These are phyloP conservation scores for Hymenoscyphus albidus DNA, from an alignment of 2,329 filamentous ascomycete species.

Conservation along the genomic window DNA sequence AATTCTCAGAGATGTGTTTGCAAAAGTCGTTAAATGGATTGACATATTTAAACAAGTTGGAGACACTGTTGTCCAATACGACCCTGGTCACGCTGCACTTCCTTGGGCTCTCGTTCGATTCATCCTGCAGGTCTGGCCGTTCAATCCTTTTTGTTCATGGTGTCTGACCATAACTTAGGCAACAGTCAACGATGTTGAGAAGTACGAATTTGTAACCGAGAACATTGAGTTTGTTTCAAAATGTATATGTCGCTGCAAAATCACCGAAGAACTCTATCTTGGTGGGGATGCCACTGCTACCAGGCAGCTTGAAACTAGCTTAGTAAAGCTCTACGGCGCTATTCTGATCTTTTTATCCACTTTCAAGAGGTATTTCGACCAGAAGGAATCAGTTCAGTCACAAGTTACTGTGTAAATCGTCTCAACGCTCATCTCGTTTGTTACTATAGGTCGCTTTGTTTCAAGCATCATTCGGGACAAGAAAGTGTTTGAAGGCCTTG, in stretches of 20 bases:
- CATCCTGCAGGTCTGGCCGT: background rate
- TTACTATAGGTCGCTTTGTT: background rate
- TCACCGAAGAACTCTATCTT: background rate
- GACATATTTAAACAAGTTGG: background rate
- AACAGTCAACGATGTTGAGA: background rate
- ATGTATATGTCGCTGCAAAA: conserved; percentile 2
- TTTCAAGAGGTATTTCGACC: background rate
- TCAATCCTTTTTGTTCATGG: background rate
- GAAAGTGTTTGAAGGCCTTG: background rate
- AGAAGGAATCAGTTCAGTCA: background rate
- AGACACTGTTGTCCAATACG: background rate
- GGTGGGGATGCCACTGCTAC: background rate
- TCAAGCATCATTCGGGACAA: background rate
- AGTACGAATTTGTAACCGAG: background rate
- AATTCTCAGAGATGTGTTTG: conserved; percentile 9
- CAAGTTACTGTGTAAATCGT: background rate
- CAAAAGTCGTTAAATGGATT: background rate
- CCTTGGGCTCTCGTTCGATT: background rate
- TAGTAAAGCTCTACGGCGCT: background rate
- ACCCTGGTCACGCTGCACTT: background rate
- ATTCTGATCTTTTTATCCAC: background rate
- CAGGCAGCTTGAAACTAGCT: background rate
- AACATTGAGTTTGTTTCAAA: background rate
- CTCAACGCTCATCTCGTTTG: background rate
- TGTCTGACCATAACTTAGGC: background rate